Evolutionary conservation across 148 eudicot species (phyloP).

Genomic region (Diospyros kaki): DNA sequence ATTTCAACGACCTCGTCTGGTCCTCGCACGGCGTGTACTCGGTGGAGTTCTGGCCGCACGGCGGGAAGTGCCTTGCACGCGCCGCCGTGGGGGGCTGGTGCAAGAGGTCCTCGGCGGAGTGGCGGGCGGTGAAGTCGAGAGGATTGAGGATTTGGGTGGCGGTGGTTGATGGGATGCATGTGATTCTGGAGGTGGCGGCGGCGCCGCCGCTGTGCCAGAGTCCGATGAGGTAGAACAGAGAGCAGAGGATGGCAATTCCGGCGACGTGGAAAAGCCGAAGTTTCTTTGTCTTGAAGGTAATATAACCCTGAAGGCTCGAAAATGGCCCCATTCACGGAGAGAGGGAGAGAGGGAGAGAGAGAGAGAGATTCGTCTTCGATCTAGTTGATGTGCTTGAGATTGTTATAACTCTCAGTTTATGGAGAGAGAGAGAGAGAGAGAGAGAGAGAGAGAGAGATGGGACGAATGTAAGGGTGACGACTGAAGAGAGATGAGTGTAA

Average conservation of each 20-base stretch:
- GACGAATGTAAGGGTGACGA: too few relatives aligned
- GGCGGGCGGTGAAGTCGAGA: conserved; percentile 60
- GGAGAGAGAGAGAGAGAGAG: too few relatives aligned
- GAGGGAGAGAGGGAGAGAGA: conserved; percentile 12
- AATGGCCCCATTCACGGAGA: conserved; percentile 26
- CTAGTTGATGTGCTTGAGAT: too few relatives aligned
- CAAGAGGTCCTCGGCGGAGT: conserved; percentile 34
- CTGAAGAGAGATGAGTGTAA: too few relatives aligned
- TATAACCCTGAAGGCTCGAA: conserved; percentile 10
- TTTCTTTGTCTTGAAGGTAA: conserved; percentile 22
- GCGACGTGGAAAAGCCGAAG: conserved; percentile 27
- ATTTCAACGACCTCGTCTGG: conserved; percentile 47
- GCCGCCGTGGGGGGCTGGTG: conserved; percentile 14
- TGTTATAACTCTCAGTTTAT: too few relatives aligned
- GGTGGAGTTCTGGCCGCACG: conserved; percentile 38
- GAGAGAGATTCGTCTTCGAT: neutral
- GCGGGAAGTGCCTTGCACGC: conserved; percentile 42
- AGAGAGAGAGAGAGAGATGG: too few relatives aligned
- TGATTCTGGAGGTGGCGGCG: neutral
- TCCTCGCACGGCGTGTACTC: conserved; percentile 91
- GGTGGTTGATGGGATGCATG: conserved; percentile 13
- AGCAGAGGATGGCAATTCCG: conserved; percentile 28
- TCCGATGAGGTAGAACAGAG: conserved; percentile 35
- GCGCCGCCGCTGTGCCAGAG: conserved; percentile 34
- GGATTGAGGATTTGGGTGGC: conserved; percentile 7